Percentiles rank a stretch among this genome's conserved stretches.
These are phyloP conservation scores for Aspergillus tamarii DNA, from an alignment of 2,329 filamentous ascomycete genomes.

Conservation along the genomic window DNA sequence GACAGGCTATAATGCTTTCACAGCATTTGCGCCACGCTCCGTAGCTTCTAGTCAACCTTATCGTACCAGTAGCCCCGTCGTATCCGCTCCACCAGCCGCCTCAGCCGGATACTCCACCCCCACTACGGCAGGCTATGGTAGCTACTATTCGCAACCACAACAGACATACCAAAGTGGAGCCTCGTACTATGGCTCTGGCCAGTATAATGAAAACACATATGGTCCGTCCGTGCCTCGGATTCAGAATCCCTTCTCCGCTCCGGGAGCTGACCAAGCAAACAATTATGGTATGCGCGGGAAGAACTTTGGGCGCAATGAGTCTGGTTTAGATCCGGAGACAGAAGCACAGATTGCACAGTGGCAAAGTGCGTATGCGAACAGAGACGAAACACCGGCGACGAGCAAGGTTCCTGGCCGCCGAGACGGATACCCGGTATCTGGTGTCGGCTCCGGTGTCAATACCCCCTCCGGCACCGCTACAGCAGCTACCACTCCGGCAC, in stretches of 20 bases:
- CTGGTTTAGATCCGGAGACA: slow-evolving; percentile 71
- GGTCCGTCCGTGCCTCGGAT: slow-evolving; percentile 68
- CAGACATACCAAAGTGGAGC: slow-evolving; percentile 35
- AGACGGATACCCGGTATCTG: slow-evolving; percentile 41
- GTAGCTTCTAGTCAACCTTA: slow-evolving; percentile 52
- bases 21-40: slow-evolving; percentile 63
- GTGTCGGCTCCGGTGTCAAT: slow-evolving; percentile 47
- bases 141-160: slow-evolving; percentile 46
- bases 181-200: slow-evolving; percentile 52
- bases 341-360: slow-evolving; percentile 92
- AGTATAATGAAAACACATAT: slow-evolving; percentile 50
- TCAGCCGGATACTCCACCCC: slow-evolving; percentile 40
- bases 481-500: slow-evolving; percentile 45
- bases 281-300: slow-evolving; percentile 28
- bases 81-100: slow-evolving; percentile 41
- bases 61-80: slow-evolving; percentile 41
- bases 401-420: slow-evolving; percentile 45
- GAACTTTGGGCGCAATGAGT: slow-evolving; percentile 40
- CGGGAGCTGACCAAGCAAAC: slow-evolving; percentile 47
- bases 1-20: slow-evolving; percentile 50
- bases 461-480: slow-evolving; percentile 34
- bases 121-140: slow-evolving; percentile 44
- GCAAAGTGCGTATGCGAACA: slow-evolving; percentile 83
- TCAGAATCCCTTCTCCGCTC: slow-evolving; percentile 77
- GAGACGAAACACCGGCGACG: slow-evolving; percentile 53